Conservation (phyloP, 805 yeast species). For the Millerozyma miso region DNA sequence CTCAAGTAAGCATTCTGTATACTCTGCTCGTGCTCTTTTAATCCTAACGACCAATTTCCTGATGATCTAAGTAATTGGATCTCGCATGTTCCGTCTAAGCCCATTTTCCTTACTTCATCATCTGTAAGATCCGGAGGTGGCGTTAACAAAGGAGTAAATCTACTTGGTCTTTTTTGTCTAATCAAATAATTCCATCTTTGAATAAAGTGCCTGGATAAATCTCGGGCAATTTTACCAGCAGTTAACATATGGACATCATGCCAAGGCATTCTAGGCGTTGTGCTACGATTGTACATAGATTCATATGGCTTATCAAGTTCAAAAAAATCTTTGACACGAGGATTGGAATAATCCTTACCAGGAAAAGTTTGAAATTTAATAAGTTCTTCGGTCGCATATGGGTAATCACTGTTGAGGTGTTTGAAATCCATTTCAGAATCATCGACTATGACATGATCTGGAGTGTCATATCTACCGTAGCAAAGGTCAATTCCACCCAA, state of each 20-base stretch:
- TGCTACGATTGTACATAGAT: conserved; percentile 81
- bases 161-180: conserved; percentile 90
- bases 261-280: conserved; percentile 97
- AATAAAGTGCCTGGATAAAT: conserved; percentile 87
- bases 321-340: conserved; percentile 83
- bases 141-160: conserved; percentile 84
- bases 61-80: conserved; percentile 86
- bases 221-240: conserved; percentile 92
- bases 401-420: conserved; percentile 25
- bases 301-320: conserved; percentile 82
- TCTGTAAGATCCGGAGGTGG: conserved; percentile 88
- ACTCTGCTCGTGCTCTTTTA: conserved; percentile 79
- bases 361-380: conserved; percentile 70
- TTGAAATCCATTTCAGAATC: conserved; percentile 45
- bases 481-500: conserved; percentile 96
- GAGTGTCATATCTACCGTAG: conserved; percentile 93
- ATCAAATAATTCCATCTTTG: conserved; percentile 95
- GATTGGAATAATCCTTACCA: conserved; percentile 96
- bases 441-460: conserved; percentile 87
- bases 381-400: conserved; percentile 35
- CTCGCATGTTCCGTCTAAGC: conserved; percentile 82
- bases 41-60: conserved; percentile 89
- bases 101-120: conserved; percentile 60
- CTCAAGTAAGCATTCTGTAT: conserved; percentile 91
- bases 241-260: conserved; percentile 97